A percentile compares a stretch with the other conserved stretches of the same genome.
phyloP scores from a whole-genome alignment of 257 asterid species.

The Solanum bulbocastanum region DNA sequence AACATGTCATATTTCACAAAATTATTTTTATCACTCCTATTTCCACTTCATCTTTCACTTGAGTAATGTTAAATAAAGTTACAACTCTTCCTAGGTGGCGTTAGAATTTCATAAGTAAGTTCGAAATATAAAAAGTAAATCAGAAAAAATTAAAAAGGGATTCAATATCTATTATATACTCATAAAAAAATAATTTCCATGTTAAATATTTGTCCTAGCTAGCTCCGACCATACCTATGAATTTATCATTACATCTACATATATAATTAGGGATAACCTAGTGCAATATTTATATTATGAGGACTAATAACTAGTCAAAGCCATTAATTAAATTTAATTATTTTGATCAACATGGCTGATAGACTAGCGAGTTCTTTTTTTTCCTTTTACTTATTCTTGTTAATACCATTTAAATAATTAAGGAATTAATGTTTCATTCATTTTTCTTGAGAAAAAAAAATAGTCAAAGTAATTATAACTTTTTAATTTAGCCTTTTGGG shows the following conservation, averaged over 20 bases:
- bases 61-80: not conserved
- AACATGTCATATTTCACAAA: not conserved
- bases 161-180: no score
- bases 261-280: not conserved
- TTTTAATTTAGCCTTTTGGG: not conserved
- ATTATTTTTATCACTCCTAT: not conserved
- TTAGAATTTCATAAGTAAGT: no score
- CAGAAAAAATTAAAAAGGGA: fast-evolving
- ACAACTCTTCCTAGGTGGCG: not conserved
- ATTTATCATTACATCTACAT: not conserved
- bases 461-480: not conserved
- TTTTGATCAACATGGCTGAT: not conserved
- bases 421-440: not conserved
- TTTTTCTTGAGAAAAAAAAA: not conserved
- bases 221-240: not conserved
- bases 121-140: no score
- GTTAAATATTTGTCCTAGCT: not conserved
- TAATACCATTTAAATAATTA: not conserved
- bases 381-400: not conserved
- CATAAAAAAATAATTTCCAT: no score
- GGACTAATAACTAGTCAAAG: not conserved
- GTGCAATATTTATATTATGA: not conserved
- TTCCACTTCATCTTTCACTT: not conserved
- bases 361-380: not conserved
- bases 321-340: not conserved